Conservation (phyloP, 371 early-diverging fungal species). For the Sporodiniella umbellata region DNA sequence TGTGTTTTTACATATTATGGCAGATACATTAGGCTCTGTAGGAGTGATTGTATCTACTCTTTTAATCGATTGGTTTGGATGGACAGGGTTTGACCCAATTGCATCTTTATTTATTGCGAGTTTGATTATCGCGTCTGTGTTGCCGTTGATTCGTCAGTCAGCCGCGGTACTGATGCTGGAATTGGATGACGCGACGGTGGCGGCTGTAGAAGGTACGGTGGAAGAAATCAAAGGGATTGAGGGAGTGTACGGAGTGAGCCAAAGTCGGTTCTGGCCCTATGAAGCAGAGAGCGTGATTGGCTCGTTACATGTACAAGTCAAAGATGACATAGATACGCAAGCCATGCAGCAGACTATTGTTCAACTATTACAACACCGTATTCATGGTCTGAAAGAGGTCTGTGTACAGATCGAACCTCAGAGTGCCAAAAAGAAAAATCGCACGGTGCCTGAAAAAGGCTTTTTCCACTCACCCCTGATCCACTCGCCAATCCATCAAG, state of each 20-base stretch:
- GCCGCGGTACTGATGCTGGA: conserved; percentile 59
- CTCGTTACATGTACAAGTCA: conserved; percentile 52
- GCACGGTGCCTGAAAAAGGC: conserved; percentile 20
- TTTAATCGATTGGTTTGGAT: conserved; percentile 86
- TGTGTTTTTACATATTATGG: conserved; percentile 93
- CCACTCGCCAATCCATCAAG: conserved; percentile 18
- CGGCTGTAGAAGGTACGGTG: conserved; percentile 50
- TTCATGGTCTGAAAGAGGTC: conserved; percentile 47
- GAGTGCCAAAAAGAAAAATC: conserved; percentile 20
- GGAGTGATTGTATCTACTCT: conserved; percentile 93
- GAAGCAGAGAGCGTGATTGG: conserved; percentile 58
- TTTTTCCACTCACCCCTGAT: conserved; percentile 30
- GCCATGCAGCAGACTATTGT: conserved; percentile 26
- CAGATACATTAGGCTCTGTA: conserved; percentile 94
- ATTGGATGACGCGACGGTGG: conserved; percentile 46
- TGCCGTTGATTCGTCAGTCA: conserved; percentile 79
- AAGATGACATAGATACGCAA: conserved; percentile 34
- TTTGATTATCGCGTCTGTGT: conserved; percentile 80
- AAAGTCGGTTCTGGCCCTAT: conserved; percentile 63
- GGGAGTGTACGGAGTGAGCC: conserved; percentile 43
- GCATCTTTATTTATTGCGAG: conserved; percentile 91
- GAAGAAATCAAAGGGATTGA: conserved; percentile 46
- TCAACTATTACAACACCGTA: conserved; percentile 36
- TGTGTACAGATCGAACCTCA: conserved; percentile 49
- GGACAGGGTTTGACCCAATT: conserved; percentile 94